These are phyloP conservation scores for Globisporangium heterothallicum DNA, from an alignment of 352 stramenopile genomes.

Conservation along the genomic window DNA sequence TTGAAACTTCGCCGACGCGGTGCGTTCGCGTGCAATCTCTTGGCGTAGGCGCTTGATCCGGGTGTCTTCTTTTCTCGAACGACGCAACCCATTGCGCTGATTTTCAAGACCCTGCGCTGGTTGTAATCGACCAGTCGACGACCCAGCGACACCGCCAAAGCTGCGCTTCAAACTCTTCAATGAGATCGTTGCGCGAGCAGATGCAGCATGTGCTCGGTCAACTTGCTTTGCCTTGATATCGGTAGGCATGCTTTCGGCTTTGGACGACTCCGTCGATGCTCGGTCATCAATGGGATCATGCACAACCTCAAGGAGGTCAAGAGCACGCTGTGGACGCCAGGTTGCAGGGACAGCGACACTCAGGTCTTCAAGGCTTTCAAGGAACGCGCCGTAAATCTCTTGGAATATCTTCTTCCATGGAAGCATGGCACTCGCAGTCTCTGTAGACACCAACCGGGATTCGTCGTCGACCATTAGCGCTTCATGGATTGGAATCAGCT, in stretches of 20 bases:
- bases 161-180: conserved; percentile 33
- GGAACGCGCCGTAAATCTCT: conserved; percentile 55
- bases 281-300: background rate
- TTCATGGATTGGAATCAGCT: conserved; percentile 51
- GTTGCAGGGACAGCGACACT: conserved; percentile 35
- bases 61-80: conserved; percentile 7
- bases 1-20: conserved; percentile 42
- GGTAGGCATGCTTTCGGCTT: background rate
- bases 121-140: background rate
- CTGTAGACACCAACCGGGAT: conserved; percentile 10
- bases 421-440: conserved; percentile 22
- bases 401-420: conserved; percentile 57
- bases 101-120: too few relatives aligned
- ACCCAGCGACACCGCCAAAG: conserved; percentile 18
- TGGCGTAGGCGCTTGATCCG: conserved; percentile 34
- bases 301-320: conserved; percentile 7
- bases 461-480: conserved; percentile 13
- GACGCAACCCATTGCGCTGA: background rate
- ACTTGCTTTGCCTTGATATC: background rate
- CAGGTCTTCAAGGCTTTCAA: conserved; percentile 48
- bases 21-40: conserved; percentile 49
- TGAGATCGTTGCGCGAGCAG: conserved; percentile 14
- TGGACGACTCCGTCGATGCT: background rate
- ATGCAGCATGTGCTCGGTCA: background rate
- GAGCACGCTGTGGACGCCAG: conserved; percentile 15